Evolutionary conservation across 805 yeast genomes (phyloP).

Genomic region (Sugiyamaella americana): DNA sequence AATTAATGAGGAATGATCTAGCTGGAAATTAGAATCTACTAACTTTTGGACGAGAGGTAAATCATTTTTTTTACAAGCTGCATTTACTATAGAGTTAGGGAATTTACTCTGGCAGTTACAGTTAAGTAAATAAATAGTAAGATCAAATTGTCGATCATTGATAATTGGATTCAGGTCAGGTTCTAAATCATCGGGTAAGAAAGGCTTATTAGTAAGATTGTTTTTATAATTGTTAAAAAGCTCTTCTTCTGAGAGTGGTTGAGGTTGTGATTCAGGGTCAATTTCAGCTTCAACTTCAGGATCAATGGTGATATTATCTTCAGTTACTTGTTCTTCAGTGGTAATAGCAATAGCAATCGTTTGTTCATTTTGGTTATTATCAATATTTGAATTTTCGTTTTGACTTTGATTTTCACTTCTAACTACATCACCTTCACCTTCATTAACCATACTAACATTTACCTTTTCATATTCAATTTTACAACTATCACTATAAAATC

Average conservation of each 20-base stretch:
- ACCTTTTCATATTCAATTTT: no score
- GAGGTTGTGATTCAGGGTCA: no score
- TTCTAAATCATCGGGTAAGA: background rate
- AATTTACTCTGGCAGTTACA: background rate
- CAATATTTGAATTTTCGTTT: no score
- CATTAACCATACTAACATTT: slow-evolving; percentile 20
- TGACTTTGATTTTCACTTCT: slow-evolving; percentile 1
- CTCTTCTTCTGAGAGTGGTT: no score
- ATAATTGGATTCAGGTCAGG: background rate
- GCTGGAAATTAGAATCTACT: background rate
- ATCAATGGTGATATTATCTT: no score
- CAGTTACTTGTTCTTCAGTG: no score
- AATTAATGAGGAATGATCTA: background rate
- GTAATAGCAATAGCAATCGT: no score
- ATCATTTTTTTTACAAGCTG: background rate
- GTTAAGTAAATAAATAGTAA: background rate
- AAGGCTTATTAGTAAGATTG: background rate
- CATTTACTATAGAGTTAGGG: background rate
- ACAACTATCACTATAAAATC: background rate
- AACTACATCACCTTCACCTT: no score
- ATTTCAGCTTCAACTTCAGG: no score
- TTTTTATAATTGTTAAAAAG: slow-evolving; percentile 1
- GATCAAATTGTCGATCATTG: background rate
- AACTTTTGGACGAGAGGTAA: background rate
- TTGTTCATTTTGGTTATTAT: no score